Base-by-base conservation (phyloP, 176 grass and related monocot species). In the Microstegium vimineum region DNA sequence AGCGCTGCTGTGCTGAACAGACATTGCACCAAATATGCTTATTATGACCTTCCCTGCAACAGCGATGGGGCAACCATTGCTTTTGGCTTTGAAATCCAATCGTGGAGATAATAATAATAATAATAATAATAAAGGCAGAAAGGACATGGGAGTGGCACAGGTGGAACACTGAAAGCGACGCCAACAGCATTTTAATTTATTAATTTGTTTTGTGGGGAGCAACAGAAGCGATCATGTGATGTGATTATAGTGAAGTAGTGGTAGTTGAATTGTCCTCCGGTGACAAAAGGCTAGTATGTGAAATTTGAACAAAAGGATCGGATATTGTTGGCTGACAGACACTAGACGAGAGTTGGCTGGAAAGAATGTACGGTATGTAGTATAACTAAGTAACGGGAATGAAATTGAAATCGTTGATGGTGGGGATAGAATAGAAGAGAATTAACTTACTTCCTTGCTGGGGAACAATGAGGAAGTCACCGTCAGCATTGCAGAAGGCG, bases 401-500 rank as follows among this genome's bases (percentile, higher is more conserved):
- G 49, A 2, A 15, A 49, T 49, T 52, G 49, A 2, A 15, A 49
- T 49, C 16, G 16, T 18, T 20, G 47, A 1, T 51, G 6, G 2
- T 22, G 49, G 49, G 20, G 49, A 8, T 22, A 0, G 52, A 25
- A 4, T 22, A n/a, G n/a, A n/a, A n/a, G n/a, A n/a, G n/a, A n/a
- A n/a, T n/a, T n/a, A 59, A 62, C 88, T 79, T 90, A 93, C 95
- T 94, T 88, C 92, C 95, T 82, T 88, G 81, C 31, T 94, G 95
- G 8, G 95, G 90, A 47, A 98, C 89, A 52, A 93, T 74, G 78
- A 98, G 89, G 86, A 98, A 98, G 88, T 98, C 95, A 49, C 95
- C 92, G 52, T 98, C 95, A 0, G 90, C 95, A 52, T 98, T 98
- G 84, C 95, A 98, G 6, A 98, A 91, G 84, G 95, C 90, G 51